These are phyloP conservation scores for Geranium brycei DNA, from an alignment of 345 rosid species.

Conservation along the genomic window DNA sequence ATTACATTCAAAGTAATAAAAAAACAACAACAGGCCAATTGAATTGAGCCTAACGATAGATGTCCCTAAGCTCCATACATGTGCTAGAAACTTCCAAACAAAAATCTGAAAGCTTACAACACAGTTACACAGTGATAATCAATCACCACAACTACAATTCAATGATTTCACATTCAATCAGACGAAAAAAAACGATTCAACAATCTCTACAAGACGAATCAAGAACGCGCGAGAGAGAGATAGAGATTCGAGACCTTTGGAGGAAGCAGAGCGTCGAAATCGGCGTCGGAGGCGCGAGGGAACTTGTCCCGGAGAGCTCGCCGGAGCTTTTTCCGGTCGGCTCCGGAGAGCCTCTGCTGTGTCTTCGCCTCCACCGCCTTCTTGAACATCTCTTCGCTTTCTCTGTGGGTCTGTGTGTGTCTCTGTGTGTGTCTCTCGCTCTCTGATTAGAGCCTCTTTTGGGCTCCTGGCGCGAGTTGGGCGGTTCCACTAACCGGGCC, in stretches of 20 bases:
- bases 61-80: no score
- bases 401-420: neutral
- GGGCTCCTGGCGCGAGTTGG: no score
- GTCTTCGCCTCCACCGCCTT: slow-evolving; percentile 80
- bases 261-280: slow-evolving; percentile 64
- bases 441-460: no score
- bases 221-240: neutral
- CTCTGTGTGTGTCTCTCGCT: no score
- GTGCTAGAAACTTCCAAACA: neutral
- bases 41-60: neutral
- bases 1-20: no score
- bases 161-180: neutral
- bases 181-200: neutral
- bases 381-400: slow-evolving; percentile 53
- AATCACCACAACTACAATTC: no score
- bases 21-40: no score
- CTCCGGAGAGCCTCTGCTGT: slow-evolving; percentile 92
- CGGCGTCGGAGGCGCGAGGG: slow-evolving; percentile 55
- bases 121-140: no score
- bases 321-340: slow-evolving; percentile 77
- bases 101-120: neutral
- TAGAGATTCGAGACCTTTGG: slow-evolving; percentile 40
- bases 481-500: no score
- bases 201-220: neutral
- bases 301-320: slow-evolving; percentile 55